phyloP scores from a whole-genome alignment of 257 asterid genomes.

The Solanum gandarillasii region DNA sequence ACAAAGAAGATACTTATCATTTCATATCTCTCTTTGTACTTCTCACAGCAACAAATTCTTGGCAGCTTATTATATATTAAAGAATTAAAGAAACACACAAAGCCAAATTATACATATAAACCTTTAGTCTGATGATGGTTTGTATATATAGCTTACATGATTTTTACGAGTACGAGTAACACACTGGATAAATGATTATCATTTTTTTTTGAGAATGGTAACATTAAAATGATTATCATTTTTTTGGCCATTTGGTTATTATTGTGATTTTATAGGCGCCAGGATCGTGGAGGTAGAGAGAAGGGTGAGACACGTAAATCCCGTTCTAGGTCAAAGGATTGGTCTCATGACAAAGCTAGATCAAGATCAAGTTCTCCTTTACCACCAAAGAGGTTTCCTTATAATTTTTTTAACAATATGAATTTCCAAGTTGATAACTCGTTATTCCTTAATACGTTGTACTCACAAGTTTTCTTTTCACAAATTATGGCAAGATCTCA shows the following conservation, averaged over 20 bases:
- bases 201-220: background rate
- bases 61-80: background rate
- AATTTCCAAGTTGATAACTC: background rate
- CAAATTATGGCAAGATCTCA: background rate
- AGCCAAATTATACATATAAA: background rate
- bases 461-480: background rate
- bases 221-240: background rate
- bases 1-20: background rate
- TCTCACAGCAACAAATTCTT: background rate
- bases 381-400: slow-evolving; percentile 13
- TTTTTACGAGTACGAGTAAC: background rate
- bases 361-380: slow-evolving; percentile 14
- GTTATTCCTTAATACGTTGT: background rate
- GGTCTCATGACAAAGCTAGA: slow-evolving; percentile 15
- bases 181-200: background rate
- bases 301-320: slow-evolving; percentile 24
- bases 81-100: background rate
- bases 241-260: background rate
- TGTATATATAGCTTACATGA: background rate
- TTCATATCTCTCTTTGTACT: background rate
- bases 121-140: background rate
- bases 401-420: background rate
- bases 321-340: slow-evolving; percentile 31
- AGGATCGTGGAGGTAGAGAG: slow-evolving; percentile 26
- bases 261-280: slow-evolving; percentile 17